Conservation (phyloP, 208 protist genomes). For the Pavlovales sp. region DNA sequence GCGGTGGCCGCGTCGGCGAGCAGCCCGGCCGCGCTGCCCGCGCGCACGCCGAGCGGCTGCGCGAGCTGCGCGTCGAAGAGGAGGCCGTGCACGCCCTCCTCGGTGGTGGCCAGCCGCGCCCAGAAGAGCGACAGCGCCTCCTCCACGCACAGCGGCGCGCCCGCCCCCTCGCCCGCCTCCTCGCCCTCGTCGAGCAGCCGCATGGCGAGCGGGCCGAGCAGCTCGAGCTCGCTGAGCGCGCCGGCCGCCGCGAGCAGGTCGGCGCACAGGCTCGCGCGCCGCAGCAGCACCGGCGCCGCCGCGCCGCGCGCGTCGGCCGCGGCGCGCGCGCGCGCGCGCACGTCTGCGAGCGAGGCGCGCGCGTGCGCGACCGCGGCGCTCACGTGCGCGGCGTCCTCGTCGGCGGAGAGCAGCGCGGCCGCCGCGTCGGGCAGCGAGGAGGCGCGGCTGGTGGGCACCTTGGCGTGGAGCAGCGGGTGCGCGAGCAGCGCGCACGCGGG, state of each 20-base stretch:
- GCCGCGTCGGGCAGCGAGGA: neutral
- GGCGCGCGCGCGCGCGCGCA: too few species aligned
- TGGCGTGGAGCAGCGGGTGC: neutral
- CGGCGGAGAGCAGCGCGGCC: neutral
- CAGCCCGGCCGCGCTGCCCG: too few species aligned
- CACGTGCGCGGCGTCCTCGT: neutral
- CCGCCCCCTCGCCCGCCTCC: too few species aligned
- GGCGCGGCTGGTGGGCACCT: neutral
- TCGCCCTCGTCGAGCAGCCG: neutral
- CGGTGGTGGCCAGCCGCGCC: neutral
- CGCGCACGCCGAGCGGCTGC: neutral
- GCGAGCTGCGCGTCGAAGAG: neutral
- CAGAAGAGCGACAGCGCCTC: neutral
- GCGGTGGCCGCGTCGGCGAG: too few species aligned
- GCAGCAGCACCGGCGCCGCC: too few species aligned
- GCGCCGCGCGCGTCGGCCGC: neutral
- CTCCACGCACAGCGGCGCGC: neutral
- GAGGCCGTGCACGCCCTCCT: neutral
- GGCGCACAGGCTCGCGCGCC: neutral
- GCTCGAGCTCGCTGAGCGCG: neutral
- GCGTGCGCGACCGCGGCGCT: neutral
- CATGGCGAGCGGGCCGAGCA: neutral
- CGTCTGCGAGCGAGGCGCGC: neutral
- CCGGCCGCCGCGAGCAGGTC: neutral
- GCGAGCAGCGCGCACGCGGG: neutral